Evolutionary conservation across 768 basidiomycete genomes (phyloP).

Genomic region (Tricholoma bakamatsutake): DNA sequence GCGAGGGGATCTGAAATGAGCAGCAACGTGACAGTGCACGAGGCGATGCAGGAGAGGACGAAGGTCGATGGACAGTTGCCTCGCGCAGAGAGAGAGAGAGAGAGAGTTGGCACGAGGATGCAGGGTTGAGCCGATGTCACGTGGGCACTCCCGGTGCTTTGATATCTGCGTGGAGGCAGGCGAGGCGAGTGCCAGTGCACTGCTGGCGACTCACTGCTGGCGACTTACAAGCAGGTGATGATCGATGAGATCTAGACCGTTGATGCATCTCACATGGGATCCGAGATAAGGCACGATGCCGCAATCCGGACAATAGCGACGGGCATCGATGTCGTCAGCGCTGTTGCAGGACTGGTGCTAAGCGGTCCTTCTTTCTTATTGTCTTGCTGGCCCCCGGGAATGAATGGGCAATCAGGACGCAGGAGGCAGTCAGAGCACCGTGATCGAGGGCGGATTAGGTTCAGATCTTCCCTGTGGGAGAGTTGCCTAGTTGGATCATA

Average conservation of each 20-base stretch:
- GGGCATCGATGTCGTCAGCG: not conserved
- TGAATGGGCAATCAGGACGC: not conserved
- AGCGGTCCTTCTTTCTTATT: not conserved
- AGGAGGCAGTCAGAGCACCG: not conserved
- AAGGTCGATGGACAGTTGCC: no score
- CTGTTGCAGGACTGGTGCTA: not conserved
- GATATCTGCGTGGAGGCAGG: no score
- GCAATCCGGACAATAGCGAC: not conserved
- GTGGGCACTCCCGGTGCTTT: no score
- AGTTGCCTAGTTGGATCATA: constrained; percentile 27
- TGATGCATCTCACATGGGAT: no score
- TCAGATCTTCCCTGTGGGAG: constrained; percentile 26
- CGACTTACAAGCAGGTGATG: no score
- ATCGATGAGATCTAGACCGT: no score
- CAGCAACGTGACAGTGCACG: not conserved
- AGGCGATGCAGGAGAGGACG: not conserved
- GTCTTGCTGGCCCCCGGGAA: not conserved
- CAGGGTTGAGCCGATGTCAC: not conserved
- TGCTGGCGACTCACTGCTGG: no score
- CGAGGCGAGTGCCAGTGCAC: no score
- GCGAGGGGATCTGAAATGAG: not conserved
- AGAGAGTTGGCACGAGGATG: no score
- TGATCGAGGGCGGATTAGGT: not conserved
- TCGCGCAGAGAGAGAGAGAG: no score
- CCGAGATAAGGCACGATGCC: no score